Evolutionary conservation across 345 rosid species (phyloP).

Genomic region (Populus nigra): DNA sequence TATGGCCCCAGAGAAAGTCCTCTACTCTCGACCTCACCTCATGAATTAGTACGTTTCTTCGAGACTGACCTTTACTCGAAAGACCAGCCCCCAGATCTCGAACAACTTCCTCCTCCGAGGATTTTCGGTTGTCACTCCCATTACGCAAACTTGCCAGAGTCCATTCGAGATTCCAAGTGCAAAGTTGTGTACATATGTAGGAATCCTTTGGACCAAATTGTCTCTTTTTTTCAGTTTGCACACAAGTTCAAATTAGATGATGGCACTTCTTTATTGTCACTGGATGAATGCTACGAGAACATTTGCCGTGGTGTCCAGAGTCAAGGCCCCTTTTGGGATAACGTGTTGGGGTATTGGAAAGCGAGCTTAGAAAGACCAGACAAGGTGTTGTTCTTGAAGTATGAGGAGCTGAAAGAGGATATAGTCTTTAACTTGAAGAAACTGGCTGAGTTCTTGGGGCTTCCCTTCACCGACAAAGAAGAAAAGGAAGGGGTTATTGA

Average conservation of each 20-base stretch:
- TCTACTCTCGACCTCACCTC: conserved; percentile 35
- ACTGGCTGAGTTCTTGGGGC: conserved; percentile 9
- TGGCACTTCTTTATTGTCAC: neutral
- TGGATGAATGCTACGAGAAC: conserved; percentile 37
- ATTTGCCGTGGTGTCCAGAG: conserved; percentile 25
- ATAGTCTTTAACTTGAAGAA: conserved; percentile 18
- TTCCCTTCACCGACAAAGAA: conserved; percentile 17
- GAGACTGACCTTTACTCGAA: conserved; percentile 29
- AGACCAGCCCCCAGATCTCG: conserved; percentile 5
- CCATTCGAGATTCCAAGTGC: conserved; percentile 13
- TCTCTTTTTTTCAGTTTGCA: conserved; percentile 21
- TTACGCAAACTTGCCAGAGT: neutral
- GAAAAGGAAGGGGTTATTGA: conserved; percentile 8
- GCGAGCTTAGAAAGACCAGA: conserved; percentile 25
- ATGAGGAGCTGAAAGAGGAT: conserved; percentile 42
- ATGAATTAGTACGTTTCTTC: conserved; percentile 39
- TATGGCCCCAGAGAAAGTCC: conserved; percentile 12
- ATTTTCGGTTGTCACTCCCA: conserved; percentile 23
- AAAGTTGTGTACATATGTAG: conserved; percentile 21
- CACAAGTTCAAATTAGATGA: conserved; percentile 14
- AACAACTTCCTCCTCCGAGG: conserved; percentile 10
- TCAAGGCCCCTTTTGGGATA: conserved; percentile 43
- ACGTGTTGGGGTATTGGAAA: conserved; percentile 36
- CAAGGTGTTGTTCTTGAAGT: conserved; percentile 30
- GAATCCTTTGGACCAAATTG: conserved; percentile 27